phyloP scores from a whole-genome alignment of 257 asterid species.

The Orobanche coerulescens region DNA sequence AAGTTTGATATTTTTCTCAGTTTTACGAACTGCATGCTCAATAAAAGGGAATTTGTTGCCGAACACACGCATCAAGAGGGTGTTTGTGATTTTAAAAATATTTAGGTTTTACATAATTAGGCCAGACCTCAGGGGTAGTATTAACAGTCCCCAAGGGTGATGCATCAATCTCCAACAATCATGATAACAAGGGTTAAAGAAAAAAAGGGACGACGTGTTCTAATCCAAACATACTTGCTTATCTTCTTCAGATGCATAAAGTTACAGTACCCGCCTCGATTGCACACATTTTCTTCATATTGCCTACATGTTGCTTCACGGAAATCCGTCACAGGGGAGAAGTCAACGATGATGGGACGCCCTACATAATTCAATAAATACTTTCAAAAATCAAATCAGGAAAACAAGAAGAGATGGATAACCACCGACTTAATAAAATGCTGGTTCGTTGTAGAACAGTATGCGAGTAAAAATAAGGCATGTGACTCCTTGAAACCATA shows the following conservation, averaged over 20 bases:
- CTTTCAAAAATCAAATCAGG: background rate
- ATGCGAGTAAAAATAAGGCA: background rate
- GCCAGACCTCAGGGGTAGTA: no score
- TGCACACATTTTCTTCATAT: constrained; percentile 85
- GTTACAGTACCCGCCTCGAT: constrained; percentile 90
- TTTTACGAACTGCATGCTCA: no score
- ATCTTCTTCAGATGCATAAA: constrained; percentile 92
- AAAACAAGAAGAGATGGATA: background rate
- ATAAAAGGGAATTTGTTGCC: no score
- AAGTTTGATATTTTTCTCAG: no score
- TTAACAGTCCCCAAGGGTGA: no score
- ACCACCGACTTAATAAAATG: background rate
- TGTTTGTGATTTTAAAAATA: no score
- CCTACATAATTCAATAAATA: constrained; percentile 32
- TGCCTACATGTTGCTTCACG: constrained; percentile 93
- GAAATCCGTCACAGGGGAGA: constrained; percentile 89
- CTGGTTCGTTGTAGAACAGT: background rate
- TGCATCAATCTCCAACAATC: constrained; percentile 15
- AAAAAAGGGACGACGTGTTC: background rate
- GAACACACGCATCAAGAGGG: no score
- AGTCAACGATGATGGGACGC: constrained; percentile 76
- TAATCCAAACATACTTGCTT: constrained; percentile 42
- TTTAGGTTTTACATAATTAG: no score
- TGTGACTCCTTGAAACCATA: background rate
- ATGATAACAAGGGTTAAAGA: background rate